Evolutionary conservation across 2,329 filamentous ascomycete genomes (phyloP), one percentile per base, ranked within the genome.

Genomic region (Gliomastix tumulicola): DNA sequence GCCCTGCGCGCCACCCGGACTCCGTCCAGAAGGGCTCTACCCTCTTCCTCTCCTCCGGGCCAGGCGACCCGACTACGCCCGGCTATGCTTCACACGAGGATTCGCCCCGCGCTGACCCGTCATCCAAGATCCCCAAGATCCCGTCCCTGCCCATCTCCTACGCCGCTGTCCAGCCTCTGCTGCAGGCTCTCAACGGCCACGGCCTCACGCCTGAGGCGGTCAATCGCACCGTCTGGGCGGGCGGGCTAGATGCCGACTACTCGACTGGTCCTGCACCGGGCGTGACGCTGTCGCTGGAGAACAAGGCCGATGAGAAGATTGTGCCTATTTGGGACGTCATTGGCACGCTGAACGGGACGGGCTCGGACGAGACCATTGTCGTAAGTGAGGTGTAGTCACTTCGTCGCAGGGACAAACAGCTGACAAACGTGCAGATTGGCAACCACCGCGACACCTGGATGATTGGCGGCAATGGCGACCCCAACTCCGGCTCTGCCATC

Each of bases 401-500:
- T n/a, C n/a, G n/a, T n/a, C n/a, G n/a, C n/a, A n/a, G n/a, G n/a
- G n/a, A n/a, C n/a, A n/a, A n/a, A n/a, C n/a, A n/a, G n/a, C n/a
- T n/a, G n/a, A n/a, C n/a, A n/a, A n/a, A n/a, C n/a, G n/a, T n/a
- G n/a, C n/a, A n/a, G n/a, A n/a, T 89, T 36, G 86, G 87, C 5
- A 92, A 90, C 47, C 87, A 92, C 50, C 74, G 85, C 19, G 87
- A 92, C 56, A 82, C 85, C 0, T 90, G 85, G 85, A 81, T 88
- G 54, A 76, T 82, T 32, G 86, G 87, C n/a, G 86, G 87, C 18
- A 84, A 85, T n/a, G 84, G 74, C 4, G 86, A 92, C 46, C 87
- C 87, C 0, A 89, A 89, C 59, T 85, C 82, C 41, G 87, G 87
- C 35, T 86, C 82, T 8, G 83, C 87, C 2, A 76, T 82, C 3